Base-by-base conservation (phyloP, 2,329 filamentous ascomycete species). In the Neonectria sp. region DNA sequence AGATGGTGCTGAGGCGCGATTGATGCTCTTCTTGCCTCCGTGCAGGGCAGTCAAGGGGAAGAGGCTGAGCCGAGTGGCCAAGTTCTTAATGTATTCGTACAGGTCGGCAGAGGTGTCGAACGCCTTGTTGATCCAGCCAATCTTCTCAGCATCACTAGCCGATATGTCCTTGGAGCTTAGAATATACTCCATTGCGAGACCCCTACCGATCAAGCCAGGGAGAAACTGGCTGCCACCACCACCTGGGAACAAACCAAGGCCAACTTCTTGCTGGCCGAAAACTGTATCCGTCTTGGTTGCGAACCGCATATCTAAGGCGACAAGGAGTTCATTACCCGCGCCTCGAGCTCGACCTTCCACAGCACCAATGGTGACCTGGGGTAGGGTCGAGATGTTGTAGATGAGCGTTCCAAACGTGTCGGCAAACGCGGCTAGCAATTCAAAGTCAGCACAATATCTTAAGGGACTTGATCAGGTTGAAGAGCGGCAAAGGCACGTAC, bases 271-370 rank as follows among this genome's bases (percentile, higher is more conserved):
- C 35, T 64, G 55, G 1, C 62, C 55, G 15, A 64, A 48, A 7
- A 59, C 29, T 0, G 55, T 46, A n/a, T 56, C 53, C 4, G 9
- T 35, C 13, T 21, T 59, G 15, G 55, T 59, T 5, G 62, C 62
- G 27, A 60, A 65, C 3, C 55, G 55, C 62, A 65, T 59, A 7
- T 65, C 62, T 7, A 52, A 12, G 3, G 62, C 33, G 3, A 55
- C 29, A 6, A 65, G 35, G 4, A 65, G 25, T 13, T 65, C 62
- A 25, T 58, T 60, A 11, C 55, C 62, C 6, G 55, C 48, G 8
- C 62, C 62, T 3, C 62, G 48, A 9, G 62, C 62, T 55, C 45
- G 25, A 1, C 62, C 62, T n/a, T 65, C 46, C 6, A 65, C 37
- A 2, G 37, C 62, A 13, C 46, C 62, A n/a, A 60, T 65, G 1